Evolutionary conservation across 164 flowering plant genomes (phyloP), one percentile per base, ranked within the genome.

Genomic region (Magnolia sinica): DNA sequence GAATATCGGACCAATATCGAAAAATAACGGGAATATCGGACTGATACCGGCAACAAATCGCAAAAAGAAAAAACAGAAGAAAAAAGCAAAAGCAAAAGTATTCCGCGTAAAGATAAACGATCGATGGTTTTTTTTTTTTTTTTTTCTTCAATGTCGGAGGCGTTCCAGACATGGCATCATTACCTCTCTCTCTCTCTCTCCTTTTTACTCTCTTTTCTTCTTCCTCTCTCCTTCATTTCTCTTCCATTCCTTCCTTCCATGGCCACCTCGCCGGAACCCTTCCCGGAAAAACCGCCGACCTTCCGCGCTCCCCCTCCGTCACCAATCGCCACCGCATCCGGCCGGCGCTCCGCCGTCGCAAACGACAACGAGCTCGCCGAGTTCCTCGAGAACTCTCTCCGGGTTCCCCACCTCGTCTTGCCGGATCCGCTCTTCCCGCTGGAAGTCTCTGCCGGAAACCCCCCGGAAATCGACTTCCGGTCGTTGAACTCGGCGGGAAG

Each of bases 301-400:
- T 91, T 90, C 83, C 89, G 96, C 8, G 98, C 98, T 1, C 98
- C 98, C 20, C 98, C 98, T 22, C 97, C 98, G 0, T 95, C 98
- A 31, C 98, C 98, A 0, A 78, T 91, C 27, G 92, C 80, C 7
- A 74, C 68, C n/a, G 76, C 86, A 24, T 23, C 85, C 6, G 86
- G 87, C 59, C 87, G 91, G 16, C 78, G 91, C 27, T 85, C 95
- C 0, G 80, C 85, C 0, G 81, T 88, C 74, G 67, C 87, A 0
- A 91, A 93, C 77, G 97, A 89, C n/a, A 91, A 88, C 0, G 86
- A 85, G 27, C 83, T 92, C 52, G 50, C 94, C 0, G 90, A 92
- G 6, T 92, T 87, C 78, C 90, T 95, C 19, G 81, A 90, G 49
- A 83, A 82, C 65, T 87, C 91, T 0, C 87, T 88, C 29, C 90